Percentiles rank a stretch among this genome's conserved stretches.
These are phyloP conservation scores for Avena insularis DNA, from an alignment of 176 grass and related monocot genomes.

Conservation along the genomic window DNA sequence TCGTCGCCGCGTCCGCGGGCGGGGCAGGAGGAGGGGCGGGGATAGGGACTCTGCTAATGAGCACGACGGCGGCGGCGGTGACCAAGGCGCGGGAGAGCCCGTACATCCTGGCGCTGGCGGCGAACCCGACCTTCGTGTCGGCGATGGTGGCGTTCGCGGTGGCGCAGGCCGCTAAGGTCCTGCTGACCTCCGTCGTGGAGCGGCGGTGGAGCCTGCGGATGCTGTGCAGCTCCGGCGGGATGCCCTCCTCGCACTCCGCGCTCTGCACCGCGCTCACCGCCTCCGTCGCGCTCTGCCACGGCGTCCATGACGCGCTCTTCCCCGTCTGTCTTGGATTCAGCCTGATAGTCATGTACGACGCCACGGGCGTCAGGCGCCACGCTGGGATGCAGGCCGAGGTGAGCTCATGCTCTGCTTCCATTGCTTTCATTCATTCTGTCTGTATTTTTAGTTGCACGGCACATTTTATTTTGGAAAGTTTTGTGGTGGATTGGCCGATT, in stretches of 20 bases:
- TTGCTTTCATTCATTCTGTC: not conserved
- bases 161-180: constrained; percentile 78
- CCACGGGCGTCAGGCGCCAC: constrained; percentile 88
- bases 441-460: not conserved
- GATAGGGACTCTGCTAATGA: constrained; percentile 90
- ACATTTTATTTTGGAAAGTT: not conserved
- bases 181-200: constrained; percentile 88
- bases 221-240: constrained; percentile 89
- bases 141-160: constrained; percentile 80
- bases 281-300: constrained; percentile 91
- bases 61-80: constrained; percentile 81
- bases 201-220: constrained; percentile 79
- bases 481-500: too few species aligned
- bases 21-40: constrained; percentile 49
- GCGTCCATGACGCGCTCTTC: constrained; percentile 82
- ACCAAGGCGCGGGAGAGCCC: constrained; percentile 80
- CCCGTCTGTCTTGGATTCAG: constrained; percentile 93
- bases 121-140: constrained; percentile 92
- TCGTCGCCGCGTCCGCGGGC: constrained; percentile 2
- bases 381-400: constrained; percentile 99
- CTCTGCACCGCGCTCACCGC: constrained; percentile 92
- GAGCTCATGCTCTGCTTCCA: not conserved
- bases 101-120: constrained; percentile 69
- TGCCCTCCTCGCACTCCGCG: constrained; percentile 96
- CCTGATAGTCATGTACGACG: constrained; percentile 97